phyloP scores from a whole-genome alignment of 352 stramenopile genomes.

The Phytophthora foliorum region DNA sequence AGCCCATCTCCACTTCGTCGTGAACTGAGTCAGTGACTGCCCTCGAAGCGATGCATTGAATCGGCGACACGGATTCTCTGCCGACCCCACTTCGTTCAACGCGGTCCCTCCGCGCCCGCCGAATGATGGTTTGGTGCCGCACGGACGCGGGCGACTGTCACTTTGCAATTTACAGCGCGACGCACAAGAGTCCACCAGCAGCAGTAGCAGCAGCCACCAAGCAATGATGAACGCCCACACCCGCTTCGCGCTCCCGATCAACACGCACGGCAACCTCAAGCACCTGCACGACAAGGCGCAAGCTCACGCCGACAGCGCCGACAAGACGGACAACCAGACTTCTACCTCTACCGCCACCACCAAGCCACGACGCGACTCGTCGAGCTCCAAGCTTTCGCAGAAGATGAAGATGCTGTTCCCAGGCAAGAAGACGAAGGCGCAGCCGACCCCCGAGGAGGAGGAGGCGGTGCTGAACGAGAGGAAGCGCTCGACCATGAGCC shows the following conservation, averaged over 20 bases:
- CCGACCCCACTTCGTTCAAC: background rate
- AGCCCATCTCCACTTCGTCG: background rate
- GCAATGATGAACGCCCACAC: constrained; percentile 29
- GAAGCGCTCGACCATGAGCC: constrained; percentile 25
- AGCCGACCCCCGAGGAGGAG: constrained; percentile 9
- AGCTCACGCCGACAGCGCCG: constrained; percentile 1
- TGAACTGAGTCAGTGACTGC: background rate
- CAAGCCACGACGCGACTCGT: constrained; percentile 13
- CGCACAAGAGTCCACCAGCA: constrained; percentile 1
- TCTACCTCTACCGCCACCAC: background rate
- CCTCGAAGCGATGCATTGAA: background rate
- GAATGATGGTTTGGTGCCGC: constrained; percentile 9
- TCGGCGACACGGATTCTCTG: background rate
- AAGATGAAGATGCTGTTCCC: constrained; percentile 34
- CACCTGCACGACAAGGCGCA: constrained; percentile 27
- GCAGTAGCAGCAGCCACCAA: background rate
- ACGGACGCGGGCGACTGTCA: constrained; percentile 3
- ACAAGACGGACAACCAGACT: constrained; percentile 9
- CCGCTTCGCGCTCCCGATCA: constrained; percentile 31
- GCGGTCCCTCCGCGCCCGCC: background rate
- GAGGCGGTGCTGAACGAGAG: constrained; percentile 15
- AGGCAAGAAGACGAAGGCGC: constrained; percentile 7
- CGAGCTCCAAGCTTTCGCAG: constrained; percentile 16
- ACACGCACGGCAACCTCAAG: constrained; percentile 33
- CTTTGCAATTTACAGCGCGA: constrained; percentile 27